Evolutionary conservation across 2,329 filamentous ascomycete species (phyloP), one percentile per base, ranked within the genome.

Genomic region (Microcyclospora pomicola): DNA sequence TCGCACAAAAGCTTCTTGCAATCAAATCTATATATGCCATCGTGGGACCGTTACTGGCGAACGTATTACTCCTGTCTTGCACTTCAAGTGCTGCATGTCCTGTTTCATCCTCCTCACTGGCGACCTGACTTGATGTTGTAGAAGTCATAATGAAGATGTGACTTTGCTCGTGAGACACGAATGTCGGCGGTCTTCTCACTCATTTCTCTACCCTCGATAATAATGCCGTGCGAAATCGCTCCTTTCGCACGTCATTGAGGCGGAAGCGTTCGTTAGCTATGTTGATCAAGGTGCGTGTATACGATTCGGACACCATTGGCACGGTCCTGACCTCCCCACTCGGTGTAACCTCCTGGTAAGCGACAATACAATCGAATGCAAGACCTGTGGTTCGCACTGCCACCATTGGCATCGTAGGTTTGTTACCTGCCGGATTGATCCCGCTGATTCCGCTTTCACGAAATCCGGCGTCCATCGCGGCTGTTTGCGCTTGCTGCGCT

Each of bases 381-480:
- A 95, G 68, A 0, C 87, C 87, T 59, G 83, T 82, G 5, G 83
- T 87, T 13, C 88, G 76, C 27, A 96, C 75, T 2, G 82, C 88
- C 2, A 95, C 82, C 58, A 94, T 82, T 2, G 85, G 85, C 33
- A 67, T 76, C 7, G 44, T 45, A 5, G 30, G 30, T 2, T 45
- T 34, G 7, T 37, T 27, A 10, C 40, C 40, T 6, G 39, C 38
- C 10, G 35, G 19, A 10, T 33, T 24, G 15, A 51, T 46, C 33
- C 45, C 37, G 14, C 64, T 55, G 35, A 88, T 80, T 13, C 88
- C 88, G 42, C 82, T 91, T 62, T 96, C 88, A 11, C 88, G 77
- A 56, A 95, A 95, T 0, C 88, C 88, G 3, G 85, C 80, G 49
- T 77, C 73, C 9, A 88, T 67, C 2, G 82, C 87, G 33, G 82